A percentile compares a stretch with the other conserved stretches of the same genome.
phyloP scores from a whole-genome alignment of 495 filamentous ascomycete species.

The Extremus antarcticus region DNA sequence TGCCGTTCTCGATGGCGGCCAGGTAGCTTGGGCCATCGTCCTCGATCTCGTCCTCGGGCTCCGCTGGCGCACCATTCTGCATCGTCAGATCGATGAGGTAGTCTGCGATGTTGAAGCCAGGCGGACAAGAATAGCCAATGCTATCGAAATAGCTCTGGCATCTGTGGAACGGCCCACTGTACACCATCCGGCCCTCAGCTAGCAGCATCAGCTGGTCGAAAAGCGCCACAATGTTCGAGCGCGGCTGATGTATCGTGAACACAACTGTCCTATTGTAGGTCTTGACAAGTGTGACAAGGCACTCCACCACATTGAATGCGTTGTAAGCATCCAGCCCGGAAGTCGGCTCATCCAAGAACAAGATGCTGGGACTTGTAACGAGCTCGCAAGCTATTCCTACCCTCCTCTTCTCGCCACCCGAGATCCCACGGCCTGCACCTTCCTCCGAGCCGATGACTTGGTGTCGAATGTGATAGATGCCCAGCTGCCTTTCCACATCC shows the following conservation, averaged over 20 bases:
- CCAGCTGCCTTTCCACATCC: conserved; percentile 91
- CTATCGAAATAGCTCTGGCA: conserved; percentile 90
- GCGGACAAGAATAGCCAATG: conserved; percentile 81
- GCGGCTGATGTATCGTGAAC: conserved; percentile 97
- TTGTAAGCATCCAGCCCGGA: conserved; percentile 94
- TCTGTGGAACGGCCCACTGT: conserved; percentile 77
- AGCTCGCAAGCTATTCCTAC: conserved; percentile 97
- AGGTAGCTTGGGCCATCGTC: conserved; percentile 23
- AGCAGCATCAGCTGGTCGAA: conserved; percentile 89
- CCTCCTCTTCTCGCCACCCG: conserved; percentile 89
- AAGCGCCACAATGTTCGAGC: conserved; percentile 98
- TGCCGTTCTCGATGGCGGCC: conserved; percentile 33
- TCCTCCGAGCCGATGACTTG: conserved; percentile 97
- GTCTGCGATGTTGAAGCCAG: conserved; percentile 97
- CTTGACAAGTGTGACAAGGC: conserved; percentile 86
- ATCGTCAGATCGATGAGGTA: conserved; percentile 96
- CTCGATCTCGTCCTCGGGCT: conserved; percentile 48
- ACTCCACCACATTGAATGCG: conserved; percentile 94
- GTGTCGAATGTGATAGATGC: conserved; percentile 83
- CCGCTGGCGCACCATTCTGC: conserved; percentile 60
- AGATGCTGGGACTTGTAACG: conserved; percentile 92
- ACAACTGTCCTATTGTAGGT: conserved; percentile 93
- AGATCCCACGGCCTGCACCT: conserved; percentile 86
- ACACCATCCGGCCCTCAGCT: conserved; percentile 81
- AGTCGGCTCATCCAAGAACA: conserved; percentile 94